Evolutionary conservation across 2,329 filamentous ascomycete species (phyloP).

Genomic region (Fusarium denticulatum): DNA sequence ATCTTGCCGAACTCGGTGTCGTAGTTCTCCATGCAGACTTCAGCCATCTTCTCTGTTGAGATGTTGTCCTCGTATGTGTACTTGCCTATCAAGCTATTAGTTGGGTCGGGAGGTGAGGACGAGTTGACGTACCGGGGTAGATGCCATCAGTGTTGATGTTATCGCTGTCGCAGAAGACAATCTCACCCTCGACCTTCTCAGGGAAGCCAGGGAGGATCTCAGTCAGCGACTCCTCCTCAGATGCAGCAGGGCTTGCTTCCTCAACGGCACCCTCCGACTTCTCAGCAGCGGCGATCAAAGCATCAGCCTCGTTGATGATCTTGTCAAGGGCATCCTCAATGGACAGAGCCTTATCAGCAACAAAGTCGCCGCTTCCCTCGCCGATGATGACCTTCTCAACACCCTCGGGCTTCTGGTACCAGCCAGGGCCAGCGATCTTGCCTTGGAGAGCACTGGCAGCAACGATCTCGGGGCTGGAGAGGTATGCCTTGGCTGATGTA

Average conservation of each 20-base stretch:
- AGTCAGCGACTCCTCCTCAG: constrained; percentile 58
- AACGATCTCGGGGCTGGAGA: constrained; percentile 89
- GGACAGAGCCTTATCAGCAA: constrained; percentile 71
- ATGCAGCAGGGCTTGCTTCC: constrained; percentile 6
- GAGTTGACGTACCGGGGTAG: constrained; percentile 77
- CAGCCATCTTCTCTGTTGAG: constrained; percentile 79
- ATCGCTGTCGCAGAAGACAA: constrained; percentile 68
- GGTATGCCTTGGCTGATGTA: constrained; percentile 76
- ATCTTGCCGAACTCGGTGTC: constrained; percentile 74
- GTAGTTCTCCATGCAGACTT: constrained; percentile 95
- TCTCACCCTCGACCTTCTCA: constrained; percentile 83
- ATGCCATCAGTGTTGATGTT: constrained; percentile 88
- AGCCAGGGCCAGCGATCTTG: constrained; percentile 78
- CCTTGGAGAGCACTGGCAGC: constrained; percentile 85
- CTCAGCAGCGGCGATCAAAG: constrained; percentile 65
- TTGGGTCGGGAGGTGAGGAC: rapidly evolving
- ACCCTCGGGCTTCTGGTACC: constrained; percentile 77
- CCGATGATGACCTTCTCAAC: constrained; percentile 74
- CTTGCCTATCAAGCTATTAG: constrained; percentile 59
- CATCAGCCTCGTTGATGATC: constrained; percentile 74
- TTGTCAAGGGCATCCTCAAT: constrained; percentile 78
- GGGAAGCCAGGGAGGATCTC: constrained; percentile 89
- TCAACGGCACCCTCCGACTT: constrained; percentile 44
- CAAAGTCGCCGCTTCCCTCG: constrained; percentile 73
- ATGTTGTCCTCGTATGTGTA: constrained; percentile 93